These are phyloP conservation scores for Phragmites australis DNA, from an alignment of 176 grass and related monocot genomes.

Conservation along the genomic window DNA sequence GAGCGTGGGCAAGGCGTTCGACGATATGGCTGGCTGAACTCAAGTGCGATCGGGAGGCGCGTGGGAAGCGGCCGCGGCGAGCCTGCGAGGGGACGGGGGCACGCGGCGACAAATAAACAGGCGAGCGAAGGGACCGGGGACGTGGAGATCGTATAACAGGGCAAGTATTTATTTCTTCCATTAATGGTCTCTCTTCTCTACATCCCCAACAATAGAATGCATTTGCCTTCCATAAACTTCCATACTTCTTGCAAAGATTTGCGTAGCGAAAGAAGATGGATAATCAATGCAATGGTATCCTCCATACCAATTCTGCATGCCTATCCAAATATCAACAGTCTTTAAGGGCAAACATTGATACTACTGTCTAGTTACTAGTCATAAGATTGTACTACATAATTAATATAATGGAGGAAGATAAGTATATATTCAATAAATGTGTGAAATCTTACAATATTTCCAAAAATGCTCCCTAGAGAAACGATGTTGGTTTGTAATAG, in stretches of 20 bases:
- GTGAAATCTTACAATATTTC: too few relatives aligned
- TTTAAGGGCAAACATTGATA: background rate
- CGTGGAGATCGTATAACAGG: background rate
- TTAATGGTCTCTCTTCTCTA: background rate
- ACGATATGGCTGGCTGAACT: background rate
- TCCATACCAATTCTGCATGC: background rate
- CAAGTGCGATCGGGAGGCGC: background rate
- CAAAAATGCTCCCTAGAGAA: too few relatives aligned
- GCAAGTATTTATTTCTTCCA: slow-evolving; percentile 10
- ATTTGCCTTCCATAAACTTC: background rate
- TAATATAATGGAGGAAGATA: too few relatives aligned
- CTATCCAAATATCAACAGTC: background rate
- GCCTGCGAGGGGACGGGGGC: background rate
- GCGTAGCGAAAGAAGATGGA: background rate
- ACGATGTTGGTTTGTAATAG: too few relatives aligned
- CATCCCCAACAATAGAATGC: background rate
- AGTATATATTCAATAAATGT: too few relatives aligned
- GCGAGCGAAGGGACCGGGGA: slow-evolving; percentile 6
- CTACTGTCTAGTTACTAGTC: background rate
- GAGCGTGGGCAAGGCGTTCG: background rate
- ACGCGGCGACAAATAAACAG: slow-evolving; percentile 31
- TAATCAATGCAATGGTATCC: background rate
- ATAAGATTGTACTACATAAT: background rate
- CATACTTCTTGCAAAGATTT: background rate
- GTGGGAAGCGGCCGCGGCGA: slow-evolving; percentile 1